These are phyloP conservation scores for Aspergillus mulundensis DNA, from an alignment of 495 filamentous ascomycete genomes.

Conservation along the genomic window DNA sequence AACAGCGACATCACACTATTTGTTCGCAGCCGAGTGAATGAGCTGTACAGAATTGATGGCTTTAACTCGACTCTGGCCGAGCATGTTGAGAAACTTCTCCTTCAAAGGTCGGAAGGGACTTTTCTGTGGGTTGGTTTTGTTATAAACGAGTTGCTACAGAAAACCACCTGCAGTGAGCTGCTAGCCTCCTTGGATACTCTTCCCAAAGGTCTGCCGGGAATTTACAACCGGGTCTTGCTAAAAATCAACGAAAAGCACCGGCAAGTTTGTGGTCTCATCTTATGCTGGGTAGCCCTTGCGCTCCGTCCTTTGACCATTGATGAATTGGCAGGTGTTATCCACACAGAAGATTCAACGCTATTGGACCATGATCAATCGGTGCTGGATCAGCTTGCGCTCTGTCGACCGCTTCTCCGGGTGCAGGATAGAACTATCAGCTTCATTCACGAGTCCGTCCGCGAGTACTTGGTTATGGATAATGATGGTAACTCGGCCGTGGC, in stretches of 20 bases:
- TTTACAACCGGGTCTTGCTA: not conserved
- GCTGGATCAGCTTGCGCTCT: not conserved
- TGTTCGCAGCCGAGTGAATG: not conserved
- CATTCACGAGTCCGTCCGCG: not conserved
- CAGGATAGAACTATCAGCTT: not conserved
- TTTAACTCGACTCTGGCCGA: constrained; percentile 4
- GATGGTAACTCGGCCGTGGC: too few species aligned
- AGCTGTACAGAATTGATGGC: not conserved
- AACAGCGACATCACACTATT: not conserved
- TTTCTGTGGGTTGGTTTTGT: constrained; percentile 47
- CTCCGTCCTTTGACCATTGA: not conserved
- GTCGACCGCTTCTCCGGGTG: not conserved
- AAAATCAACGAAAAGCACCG: not conserved
- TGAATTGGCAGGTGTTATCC: not conserved
- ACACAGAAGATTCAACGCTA: not conserved
- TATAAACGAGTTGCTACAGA: constrained; percentile 29
- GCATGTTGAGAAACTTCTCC: constrained; percentile 26
- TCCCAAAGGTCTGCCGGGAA: not conserved
- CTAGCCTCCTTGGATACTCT: not conserved
- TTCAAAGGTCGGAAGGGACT: constrained; percentile 35
- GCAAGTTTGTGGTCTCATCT: not conserved
- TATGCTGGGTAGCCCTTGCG: not conserved
- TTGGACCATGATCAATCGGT: not conserved
- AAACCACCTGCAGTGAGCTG: not conserved
- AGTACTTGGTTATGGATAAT: not conserved